phyloP scores from a whole-genome alignment of 2,329 filamentous ascomycete species.

The Claviceps maximensis region DNA sequence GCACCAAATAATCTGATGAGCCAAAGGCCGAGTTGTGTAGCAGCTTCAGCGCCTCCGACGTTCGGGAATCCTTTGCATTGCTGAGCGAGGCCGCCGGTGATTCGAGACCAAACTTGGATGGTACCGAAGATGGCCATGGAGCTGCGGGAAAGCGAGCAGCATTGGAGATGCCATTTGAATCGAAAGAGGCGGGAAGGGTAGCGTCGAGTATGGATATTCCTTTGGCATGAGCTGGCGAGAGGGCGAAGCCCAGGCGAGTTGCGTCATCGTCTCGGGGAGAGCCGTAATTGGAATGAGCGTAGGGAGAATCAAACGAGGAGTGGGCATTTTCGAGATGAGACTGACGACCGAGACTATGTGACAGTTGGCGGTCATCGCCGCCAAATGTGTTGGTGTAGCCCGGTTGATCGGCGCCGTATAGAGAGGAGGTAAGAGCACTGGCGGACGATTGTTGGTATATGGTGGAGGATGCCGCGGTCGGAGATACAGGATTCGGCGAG shows the following conservation, averaged over 20 bases:
- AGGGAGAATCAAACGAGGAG: conserved; percentile 45
- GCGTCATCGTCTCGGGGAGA: conserved; percentile 63
- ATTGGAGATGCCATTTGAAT: conserved; percentile 88
- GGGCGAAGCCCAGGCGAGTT: conserved; percentile 50
- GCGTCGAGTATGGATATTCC: conserved; percentile 85
- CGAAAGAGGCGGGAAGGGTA: conserved; percentile 84
- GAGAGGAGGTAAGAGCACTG: conserved; percentile 50
- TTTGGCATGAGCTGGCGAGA: conserved; percentile 62
- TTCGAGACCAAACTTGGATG: conserved; percentile 80
- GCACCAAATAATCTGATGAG: conserved; percentile 49
- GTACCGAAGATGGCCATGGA: conserved; percentile 83
- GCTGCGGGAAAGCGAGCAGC: conserved; percentile 67
- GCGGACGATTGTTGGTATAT: conserved; percentile 45
- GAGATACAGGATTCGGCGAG: conserved; percentile 29
- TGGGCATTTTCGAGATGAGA: conserved; percentile 42
- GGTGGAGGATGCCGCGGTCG: conserved; percentile 22
- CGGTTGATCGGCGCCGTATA: conserved; percentile 31
- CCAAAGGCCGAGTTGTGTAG: conserved; percentile 57
- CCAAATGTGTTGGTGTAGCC: conserved; percentile 25
- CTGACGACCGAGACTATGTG: conserved; percentile 32
- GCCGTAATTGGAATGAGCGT: conserved; percentile 55
- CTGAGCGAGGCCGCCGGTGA: conserved; percentile 65
- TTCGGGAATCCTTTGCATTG: conserved; percentile 45
- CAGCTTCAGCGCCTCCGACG: conserved; percentile 50
- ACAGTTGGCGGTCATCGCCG: conserved; percentile 23